Conservation (phyloP, 768 basidiomycete genomes). For the Pleurotus salmoneostramineus region DNA sequence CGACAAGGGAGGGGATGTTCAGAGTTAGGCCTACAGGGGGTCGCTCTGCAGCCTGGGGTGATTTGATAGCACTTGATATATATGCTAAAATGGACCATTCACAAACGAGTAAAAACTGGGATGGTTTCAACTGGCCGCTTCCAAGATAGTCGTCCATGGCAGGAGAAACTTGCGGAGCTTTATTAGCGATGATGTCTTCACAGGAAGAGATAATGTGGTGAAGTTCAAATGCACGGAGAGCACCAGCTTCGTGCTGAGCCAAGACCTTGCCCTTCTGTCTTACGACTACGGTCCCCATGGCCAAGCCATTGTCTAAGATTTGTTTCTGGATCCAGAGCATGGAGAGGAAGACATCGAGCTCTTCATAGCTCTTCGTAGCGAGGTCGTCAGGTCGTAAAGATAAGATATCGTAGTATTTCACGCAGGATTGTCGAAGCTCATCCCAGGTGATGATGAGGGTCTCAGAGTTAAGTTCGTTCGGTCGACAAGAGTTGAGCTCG, state of each 20-base stretch:
- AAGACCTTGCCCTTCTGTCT: conserved; percentile 27
- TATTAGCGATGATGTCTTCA: conserved; percentile 44
- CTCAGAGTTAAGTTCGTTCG: conserved; percentile 32
- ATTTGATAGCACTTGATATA: conserved; percentile 54
- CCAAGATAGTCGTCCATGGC: conserved; percentile 49
- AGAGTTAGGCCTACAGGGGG: conserved; percentile 27
- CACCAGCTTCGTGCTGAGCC: conserved; percentile 22
- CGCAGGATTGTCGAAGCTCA: conserved; percentile 53
- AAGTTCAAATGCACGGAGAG: conserved; percentile 55
- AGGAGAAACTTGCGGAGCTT: conserved; percentile 36
- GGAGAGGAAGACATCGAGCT: conserved; percentile 56
- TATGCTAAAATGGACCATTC: conserved; percentile 66
- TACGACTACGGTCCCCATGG: conserved; percentile 61
- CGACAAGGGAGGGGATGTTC: conserved; percentile 27
- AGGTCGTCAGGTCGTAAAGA: conserved; percentile 43
- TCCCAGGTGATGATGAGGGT: conserved; percentile 50
- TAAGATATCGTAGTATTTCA: conserved; percentile 46
- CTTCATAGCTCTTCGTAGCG: conserved; percentile 54
- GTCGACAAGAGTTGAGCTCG: conserved; percentile 35
- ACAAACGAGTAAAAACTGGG: conserved; percentile 53
- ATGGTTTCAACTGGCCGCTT: conserved; percentile 38
- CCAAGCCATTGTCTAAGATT: conserved; percentile 62
- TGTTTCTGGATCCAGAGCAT: conserved; percentile 67
- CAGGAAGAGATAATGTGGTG: conserved; percentile 49
- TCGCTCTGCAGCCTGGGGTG: conserved; percentile 25